Percentiles rank a stretch among this genome's conserved stretches.
Conservation (phyloP, 2,329 filamentous ascomycete genomes). For the Sphaerulina vaccinii region DNA sequence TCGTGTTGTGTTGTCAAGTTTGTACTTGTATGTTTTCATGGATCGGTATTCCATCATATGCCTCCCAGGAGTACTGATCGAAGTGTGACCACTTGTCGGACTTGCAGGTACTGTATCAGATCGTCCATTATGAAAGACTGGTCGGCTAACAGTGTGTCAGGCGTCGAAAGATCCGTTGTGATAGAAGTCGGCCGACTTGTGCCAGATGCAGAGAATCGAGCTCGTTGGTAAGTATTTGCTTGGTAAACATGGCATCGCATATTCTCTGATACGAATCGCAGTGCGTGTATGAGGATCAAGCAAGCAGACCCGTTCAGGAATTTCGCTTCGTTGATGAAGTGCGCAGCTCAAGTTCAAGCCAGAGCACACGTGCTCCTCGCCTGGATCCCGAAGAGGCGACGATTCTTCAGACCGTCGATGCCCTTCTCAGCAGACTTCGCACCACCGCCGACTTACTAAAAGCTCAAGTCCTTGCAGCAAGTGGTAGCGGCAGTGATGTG, state of each 20-base stretch:
- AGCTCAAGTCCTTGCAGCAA: neutral
- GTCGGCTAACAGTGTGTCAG: conserved; percentile 9
- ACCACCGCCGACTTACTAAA: conserved; percentile 12
- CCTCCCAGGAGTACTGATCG: conserved; percentile 18
- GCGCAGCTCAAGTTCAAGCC: neutral
- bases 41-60: conserved; percentile 6
- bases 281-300: conserved; percentile 22
- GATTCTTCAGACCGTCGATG: conserved; percentile 15
- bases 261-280: conserved; percentile 1
- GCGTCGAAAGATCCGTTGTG: conserved; percentile 22
- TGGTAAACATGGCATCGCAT: neutral
- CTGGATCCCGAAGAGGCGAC: neutral
- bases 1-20: neutral
- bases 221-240: conserved; percentile 15
- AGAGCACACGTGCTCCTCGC: conserved; percentile 1
- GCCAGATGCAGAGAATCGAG: conserved; percentile 21
- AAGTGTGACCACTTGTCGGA: conserved; percentile 22
- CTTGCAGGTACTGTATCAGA: conserved; percentile 17
- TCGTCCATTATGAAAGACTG: neutral
- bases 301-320: conserved; percentile 6
- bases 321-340: conserved; percentile 24
- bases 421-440: conserved; percentile 13
- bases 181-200: conserved; percentile 18
- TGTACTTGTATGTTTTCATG: neutral
- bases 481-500: neutral